Base-by-base conservation (phyloP, 1,139 yeast genomes). In the Sugiyamaella novakii region DNA sequence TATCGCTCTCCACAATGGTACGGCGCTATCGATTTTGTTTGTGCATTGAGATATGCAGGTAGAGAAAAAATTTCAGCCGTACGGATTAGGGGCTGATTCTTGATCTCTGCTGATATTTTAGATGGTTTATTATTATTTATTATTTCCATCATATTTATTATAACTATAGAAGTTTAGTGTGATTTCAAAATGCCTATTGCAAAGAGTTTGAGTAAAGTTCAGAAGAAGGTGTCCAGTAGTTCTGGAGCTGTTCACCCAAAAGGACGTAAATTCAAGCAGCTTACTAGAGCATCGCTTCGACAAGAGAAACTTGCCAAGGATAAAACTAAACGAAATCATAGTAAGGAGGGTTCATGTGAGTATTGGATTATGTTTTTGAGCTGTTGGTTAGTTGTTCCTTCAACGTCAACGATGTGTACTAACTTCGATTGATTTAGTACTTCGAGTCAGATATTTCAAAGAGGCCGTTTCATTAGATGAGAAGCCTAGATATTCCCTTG, bases 201-300 rank as follows among this genome's bases (percentile, higher is more conserved):
- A 24, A 89, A 87, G 62, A 82, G 84, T 53, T 72, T 89, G 44
- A 69, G 76, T 19, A 89, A 88, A 66, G 86, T 91, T 38, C 78
- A 81, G 58, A 86, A 86, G 69, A 79, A 79, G 65, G 73, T 82
- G 41, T 81, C 80, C 39, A 81, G 83, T 15, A 69, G 72, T 10
- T 71, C 71, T 49, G 64, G 65, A 22, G 61, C 65, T 10, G 75
- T 91, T 58, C 98, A 91, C 66, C 89, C 95, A 34, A 84, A 84
- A 62, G 96, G 97, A 5, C 78, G 97, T 49, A 89, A 87, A 67
- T 85, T 87, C 68, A 84, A 85, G 66, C 89, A 86, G 66, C 72
- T 91, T 50, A 84, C 83, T 53, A 74, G 94, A 55, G 97, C 97
- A n/a, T 81, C 94, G 1, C 70, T 88, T 41, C 77, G 98, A 66